Conservation (phyloP, 1,139 yeast genomes). For the Kodamaea derodonti region DNA sequence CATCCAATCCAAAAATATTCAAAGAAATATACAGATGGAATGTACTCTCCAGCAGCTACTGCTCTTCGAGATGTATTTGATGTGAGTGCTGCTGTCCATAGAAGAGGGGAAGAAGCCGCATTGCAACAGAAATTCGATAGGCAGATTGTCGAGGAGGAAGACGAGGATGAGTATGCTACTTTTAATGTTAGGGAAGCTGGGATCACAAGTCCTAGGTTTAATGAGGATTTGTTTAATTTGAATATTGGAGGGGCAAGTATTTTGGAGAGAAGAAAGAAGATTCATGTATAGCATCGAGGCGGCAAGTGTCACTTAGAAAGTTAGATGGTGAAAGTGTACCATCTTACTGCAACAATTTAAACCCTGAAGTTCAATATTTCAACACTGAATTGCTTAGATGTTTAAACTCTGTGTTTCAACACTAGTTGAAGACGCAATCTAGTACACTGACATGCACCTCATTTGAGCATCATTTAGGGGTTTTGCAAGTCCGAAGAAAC, state of each 20-base stretch:
- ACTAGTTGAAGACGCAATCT: no score
- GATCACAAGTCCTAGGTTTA: slow-evolving; percentile 15
- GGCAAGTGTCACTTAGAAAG: no score
- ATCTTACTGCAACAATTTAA: no score
- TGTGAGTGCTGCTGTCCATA: slow-evolving; percentile 88
- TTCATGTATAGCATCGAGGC: no score
- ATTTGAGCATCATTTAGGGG: no score
- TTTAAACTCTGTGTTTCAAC: no score
- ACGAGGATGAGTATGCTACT: slow-evolving; percentile 24
- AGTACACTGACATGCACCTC: no score
- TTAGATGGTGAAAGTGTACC: no score
- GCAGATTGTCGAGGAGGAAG: slow-evolving; percentile 33
- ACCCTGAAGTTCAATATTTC: no score
- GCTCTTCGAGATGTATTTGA: slow-evolving; percentile 95
- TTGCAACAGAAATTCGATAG: slow-evolving; percentile 32
- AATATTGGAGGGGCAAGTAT: slow-evolving; percentile 77
- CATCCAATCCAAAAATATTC: slow-evolving; percentile 15
- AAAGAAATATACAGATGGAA: slow-evolving; percentile 19
- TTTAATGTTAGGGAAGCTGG: slow-evolving; percentile 1
- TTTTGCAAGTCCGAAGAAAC: no score
- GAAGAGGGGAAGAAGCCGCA: slow-evolving; percentile 83
- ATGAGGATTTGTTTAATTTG: slow-evolving; percentile 55
- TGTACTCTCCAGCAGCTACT: slow-evolving; percentile 84
- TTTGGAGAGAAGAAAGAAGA: slow-evolving; percentile 65
- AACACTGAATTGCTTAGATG: no score